Conservation (phyloP, 495 filamentous ascomycete genomes). For the Aspergillus conjunctus region DNA sequence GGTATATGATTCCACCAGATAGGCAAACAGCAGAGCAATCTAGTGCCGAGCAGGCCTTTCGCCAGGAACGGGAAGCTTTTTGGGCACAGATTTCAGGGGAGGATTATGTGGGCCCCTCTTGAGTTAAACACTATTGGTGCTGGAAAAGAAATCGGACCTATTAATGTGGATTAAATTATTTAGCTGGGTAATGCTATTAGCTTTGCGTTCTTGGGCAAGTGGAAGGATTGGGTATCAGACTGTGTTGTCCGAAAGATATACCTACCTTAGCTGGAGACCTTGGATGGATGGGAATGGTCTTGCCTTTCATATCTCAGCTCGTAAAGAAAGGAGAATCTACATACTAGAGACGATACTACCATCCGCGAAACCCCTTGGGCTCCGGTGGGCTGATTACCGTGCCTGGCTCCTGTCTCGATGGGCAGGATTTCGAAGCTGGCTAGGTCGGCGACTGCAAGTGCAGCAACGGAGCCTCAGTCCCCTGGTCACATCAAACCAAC, state of each 20-base stretch:
- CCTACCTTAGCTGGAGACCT: background rate
- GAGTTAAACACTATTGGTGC: too few relatives aligned
- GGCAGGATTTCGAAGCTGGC: slow-evolving; percentile 6
- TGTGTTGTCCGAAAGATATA: slow-evolving; percentile 7
- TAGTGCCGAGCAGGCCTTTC: too few relatives aligned
- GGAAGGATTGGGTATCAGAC: slow-evolving; percentile 11
- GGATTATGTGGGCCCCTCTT: too few relatives aligned
- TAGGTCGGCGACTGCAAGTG: slow-evolving; percentile 4
- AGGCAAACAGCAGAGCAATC: too few relatives aligned
- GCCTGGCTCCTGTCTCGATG: background rate
- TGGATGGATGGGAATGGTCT: slow-evolving; percentile 12
- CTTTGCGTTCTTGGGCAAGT: slow-evolving; percentile 12
- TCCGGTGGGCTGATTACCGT: slow-evolving; percentile 9
- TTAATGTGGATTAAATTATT: too few relatives aligned
- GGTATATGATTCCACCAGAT: too few relatives aligned
- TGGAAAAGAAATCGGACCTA: too few relatives aligned
- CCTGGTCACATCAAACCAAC: background rate
- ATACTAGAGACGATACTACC: too few relatives aligned
- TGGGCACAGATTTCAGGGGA: too few relatives aligned
- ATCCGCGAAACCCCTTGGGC: slow-evolving; percentile 5
- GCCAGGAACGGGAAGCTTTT: too few relatives aligned
- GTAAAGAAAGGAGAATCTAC: slow-evolving; percentile 13
- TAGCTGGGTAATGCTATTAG: too few relatives aligned
- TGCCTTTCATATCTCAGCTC: slow-evolving; percentile 8
- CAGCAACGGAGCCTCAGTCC: slow-evolving; percentile 5